phyloP scores from a whole-genome alignment of 2,329 filamentous ascomycete genomes.

The Mycocentrospora acerina region DNA sequence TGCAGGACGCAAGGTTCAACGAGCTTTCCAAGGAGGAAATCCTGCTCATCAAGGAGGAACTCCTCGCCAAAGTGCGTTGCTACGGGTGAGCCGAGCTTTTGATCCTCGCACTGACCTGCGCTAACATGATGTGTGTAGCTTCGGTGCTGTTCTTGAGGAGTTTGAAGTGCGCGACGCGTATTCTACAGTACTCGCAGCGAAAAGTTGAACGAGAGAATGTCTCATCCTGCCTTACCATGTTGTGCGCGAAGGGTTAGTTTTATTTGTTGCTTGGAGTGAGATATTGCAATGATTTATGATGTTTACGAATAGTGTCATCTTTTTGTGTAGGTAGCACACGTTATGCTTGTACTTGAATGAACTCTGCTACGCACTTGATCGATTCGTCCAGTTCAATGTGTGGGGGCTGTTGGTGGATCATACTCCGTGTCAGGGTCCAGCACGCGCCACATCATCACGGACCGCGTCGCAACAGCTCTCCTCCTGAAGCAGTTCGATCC shows the following conservation, averaged over 20 bases:
- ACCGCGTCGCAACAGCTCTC: too few relatives aligned
- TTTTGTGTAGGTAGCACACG: too few relatives aligned
- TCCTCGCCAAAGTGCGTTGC: constrained; percentile 81
- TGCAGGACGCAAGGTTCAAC: constrained; percentile 59
- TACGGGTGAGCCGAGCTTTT: constrained; percentile 71
- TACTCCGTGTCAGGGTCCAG: too few relatives aligned
- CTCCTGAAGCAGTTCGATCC: too few relatives aligned
- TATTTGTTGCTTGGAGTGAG: constrained; percentile 2
- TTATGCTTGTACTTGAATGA: too few relatives aligned
- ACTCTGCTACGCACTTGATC: too few relatives aligned
- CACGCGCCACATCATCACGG: too few relatives aligned
- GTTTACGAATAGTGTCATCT: too few relatives aligned
- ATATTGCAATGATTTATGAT: too few relatives aligned
- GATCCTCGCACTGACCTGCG: background rate
- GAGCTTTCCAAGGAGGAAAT: constrained; percentile 71
- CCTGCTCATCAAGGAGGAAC: constrained; percentile 68
- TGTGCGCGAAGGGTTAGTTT: constrained; percentile 6
- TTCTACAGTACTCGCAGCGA: constrained; percentile 66
- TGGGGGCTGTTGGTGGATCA: too few relatives aligned
- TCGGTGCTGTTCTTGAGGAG: constrained; percentile 69
- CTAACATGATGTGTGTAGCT: constrained; percentile 46
- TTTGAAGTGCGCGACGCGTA: constrained; percentile 78
- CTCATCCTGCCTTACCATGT: too few relatives aligned
- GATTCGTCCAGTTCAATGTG: too few relatives aligned
- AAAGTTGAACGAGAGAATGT: constrained; percentile 39